Conservation (phyloP, 495 filamentous ascomycete genomes). For the Xylaria scruposa region DNA sequence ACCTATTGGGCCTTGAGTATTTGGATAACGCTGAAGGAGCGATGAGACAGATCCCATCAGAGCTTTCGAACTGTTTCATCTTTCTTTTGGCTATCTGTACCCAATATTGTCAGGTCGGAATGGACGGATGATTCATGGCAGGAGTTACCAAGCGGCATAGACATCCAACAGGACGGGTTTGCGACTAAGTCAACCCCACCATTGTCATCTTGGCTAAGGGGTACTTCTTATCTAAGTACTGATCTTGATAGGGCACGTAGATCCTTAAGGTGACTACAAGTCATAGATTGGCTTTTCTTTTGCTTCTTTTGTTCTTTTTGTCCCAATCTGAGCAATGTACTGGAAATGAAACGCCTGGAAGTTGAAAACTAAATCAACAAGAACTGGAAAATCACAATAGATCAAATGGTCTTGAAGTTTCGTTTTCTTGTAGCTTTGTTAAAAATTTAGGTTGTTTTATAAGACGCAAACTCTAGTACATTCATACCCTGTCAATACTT, state of each 20-base stretch:
- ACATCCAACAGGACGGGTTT: slow-evolving; percentile 6
- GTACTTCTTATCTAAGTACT: slow-evolving; percentile 18
- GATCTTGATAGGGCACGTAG: neutral
- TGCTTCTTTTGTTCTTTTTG: neutral
- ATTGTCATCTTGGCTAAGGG: neutral
- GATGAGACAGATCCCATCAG: neutral
- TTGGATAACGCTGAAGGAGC: neutral
- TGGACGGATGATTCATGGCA: neutral
- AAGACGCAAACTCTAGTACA: neutral
- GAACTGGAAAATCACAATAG: neutral
- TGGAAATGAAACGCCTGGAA: neutral
- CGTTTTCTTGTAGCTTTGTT: neutral
- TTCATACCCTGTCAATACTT: neutral
- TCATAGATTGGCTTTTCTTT: neutral
- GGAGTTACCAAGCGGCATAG: neutral
- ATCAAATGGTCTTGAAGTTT: neutral
- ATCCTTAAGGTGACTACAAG: neutral
- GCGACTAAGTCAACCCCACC: slow-evolving; percentile 7
- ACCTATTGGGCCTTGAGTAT: neutral
- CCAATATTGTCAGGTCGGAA: neutral
- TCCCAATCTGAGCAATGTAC: neutral
- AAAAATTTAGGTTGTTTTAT: neutral
- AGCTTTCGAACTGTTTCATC: neutral
- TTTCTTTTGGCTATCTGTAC: neutral
- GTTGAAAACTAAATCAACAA: neutral